These are phyloP conservation scores for Russula sp. DNA, from an alignment of 768 basidiomycete species.

Conservation along the genomic window DNA sequence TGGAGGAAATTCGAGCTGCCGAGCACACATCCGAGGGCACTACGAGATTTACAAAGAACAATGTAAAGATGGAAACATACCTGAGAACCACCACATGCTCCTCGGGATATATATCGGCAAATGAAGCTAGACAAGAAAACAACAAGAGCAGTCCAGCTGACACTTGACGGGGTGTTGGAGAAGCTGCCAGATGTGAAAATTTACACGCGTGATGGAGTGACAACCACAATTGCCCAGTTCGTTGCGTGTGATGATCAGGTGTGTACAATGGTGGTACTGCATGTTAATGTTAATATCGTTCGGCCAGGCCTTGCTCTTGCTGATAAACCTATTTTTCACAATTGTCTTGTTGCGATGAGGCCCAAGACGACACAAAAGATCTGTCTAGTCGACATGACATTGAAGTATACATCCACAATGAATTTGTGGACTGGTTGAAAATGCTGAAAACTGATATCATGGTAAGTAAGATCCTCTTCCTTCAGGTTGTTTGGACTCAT, in stretches of 20 bases:
- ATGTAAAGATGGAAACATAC: not conserved
- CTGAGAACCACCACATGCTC: not conserved
- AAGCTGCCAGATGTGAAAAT: not conserved
- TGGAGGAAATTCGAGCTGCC: no score
- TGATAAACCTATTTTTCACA: not conserved
- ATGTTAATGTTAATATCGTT: not conserved
- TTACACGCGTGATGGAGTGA: not conserved
- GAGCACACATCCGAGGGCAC: no score
- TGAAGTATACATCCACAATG: constrained; percentile 1
- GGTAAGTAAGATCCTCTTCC: not conserved
- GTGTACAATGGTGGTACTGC: not conserved
- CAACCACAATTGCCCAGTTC: not conserved
- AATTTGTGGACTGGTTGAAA: not conserved
- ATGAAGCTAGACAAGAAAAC: not conserved
- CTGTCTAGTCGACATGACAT: not conserved
- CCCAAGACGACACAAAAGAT: no score
- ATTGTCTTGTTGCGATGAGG: no score
- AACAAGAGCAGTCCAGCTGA: not conserved
- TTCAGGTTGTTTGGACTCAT: not conserved
- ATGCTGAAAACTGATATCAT: not conserved
- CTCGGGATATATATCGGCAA: not conserved
- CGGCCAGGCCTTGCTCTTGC: not conserved
- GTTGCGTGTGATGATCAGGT: constrained; percentile 1
- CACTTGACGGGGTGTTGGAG: not conserved
- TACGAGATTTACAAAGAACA: no score